A percentile compares a stretch with the other conserved stretches of the same genome.
These are phyloP conservation scores for Malassezia furfur DNA, from an alignment of 1,284 basidiomycete genomes.

Conservation along the genomic window DNA sequence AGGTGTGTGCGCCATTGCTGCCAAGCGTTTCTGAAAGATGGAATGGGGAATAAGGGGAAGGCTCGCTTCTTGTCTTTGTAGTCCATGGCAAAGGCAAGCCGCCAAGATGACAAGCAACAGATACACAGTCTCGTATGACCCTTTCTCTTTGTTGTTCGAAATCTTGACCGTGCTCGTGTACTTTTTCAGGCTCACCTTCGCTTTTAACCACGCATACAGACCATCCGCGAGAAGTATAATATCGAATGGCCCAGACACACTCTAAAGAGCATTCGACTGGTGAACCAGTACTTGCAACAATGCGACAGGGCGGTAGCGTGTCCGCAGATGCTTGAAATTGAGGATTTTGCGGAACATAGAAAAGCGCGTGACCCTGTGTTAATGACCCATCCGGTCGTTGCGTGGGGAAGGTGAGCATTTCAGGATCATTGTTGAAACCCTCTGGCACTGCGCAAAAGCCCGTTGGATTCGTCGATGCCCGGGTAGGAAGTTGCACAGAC, in stretches of 20 bases:
- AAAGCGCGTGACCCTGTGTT: slow-evolving; percentile 52
- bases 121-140: slow-evolving; percentile 59
- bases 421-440: slow-evolving; percentile 19
- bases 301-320: slow-evolving; percentile 60
- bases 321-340: slow-evolving; percentile 52
- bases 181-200: too few relatives aligned
- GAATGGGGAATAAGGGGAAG: background rate
- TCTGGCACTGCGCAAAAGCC: background rate
- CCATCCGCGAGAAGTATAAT: slow-evolving; percentile 50
- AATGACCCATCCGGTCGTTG: slow-evolving; percentile 23
- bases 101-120: slow-evolving; percentile 54
- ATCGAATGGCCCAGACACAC: slow-evolving; percentile 53
- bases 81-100: slow-evolving; percentile 7
- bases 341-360: slow-evolving; percentile 59
- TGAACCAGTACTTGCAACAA: slow-evolving; percentile 62
- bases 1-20: too few relatives aligned
- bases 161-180: too few relatives aligned
- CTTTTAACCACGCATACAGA: slow-evolving; percentile 58
- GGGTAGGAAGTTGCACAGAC: background rate
- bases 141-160: slow-evolving; percentile 20
- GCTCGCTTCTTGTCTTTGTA: too few relatives aligned
- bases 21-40: background rate
- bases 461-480: background rate
- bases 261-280: slow-evolving; percentile 53
- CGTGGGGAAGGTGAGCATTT: slow-evolving; percentile 35